Conservation (phyloP, 306 rosid genomes). For the Rosa chinensis region DNA sequence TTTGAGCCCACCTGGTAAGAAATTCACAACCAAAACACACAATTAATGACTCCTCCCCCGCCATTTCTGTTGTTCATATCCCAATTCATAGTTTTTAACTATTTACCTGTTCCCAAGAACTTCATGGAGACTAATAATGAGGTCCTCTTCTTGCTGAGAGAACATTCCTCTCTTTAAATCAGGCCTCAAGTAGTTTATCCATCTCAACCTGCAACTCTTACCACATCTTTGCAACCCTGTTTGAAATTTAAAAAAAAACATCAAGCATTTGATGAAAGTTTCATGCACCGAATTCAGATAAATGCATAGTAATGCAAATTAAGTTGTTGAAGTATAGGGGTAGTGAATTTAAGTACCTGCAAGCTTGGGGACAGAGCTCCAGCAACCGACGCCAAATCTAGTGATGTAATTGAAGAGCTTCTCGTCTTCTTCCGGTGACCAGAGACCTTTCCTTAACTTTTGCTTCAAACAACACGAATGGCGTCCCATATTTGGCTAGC, state of each 20-base stretch:
- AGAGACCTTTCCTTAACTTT: conserved; percentile 80
- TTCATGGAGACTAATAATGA: conserved; percentile 76
- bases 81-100: not conserved
- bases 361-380: conserved; percentile 94
- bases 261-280: conserved; percentile 14
- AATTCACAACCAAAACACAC: not conserved
- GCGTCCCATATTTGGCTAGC: conserved; percentile 60
- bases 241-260: conserved; percentile 1
- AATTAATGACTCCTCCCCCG: not conserved
- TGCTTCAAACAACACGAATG: conserved; percentile 81
- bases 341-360: conserved; percentile 48
- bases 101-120: conserved; percentile 80
- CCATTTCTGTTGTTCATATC: conserved; percentile 17
- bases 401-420: conserved; percentile 90
- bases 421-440: conserved; percentile 98
- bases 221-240: conserved; percentile 90
- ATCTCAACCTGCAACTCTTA: conserved; percentile 87
- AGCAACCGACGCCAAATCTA: conserved; percentile 86
- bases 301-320: not conserved
- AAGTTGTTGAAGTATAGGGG: not conserved
- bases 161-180: conserved; percentile 93
- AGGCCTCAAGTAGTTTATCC: conserved; percentile 93
- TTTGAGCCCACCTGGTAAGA: conserved; percentile 88
- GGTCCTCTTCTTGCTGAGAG: conserved; percentile 82
- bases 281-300: not conserved